Conservation (phyloP, 2,329 filamentous ascomycete species). For the Epichloe festucae region DNA sequence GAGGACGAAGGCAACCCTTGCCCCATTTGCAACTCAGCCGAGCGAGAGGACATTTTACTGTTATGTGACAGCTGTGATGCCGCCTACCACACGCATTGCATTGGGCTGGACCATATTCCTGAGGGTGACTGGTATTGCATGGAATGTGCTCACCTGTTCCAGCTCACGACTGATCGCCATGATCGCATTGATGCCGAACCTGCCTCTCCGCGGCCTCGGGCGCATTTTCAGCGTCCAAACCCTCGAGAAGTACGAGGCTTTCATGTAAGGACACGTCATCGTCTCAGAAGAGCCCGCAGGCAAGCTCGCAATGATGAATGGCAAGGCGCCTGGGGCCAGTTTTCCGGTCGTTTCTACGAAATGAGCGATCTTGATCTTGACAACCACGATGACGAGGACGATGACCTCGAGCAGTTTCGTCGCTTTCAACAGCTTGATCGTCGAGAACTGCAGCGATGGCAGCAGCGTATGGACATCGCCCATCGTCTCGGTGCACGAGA, state of each 20-base stretch:
- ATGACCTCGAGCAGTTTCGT: conserved; percentile 50
- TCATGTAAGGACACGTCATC: conserved; percentile 41
- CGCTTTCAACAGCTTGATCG: conserved; percentile 41
- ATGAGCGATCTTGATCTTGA: conserved; percentile 30
- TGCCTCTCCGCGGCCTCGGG: conserved; percentile 18
- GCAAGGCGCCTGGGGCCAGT: conserved; percentile 71
- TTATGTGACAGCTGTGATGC: conserved; percentile 87
- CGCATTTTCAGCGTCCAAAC: conserved; percentile 16
- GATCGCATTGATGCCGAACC: conserved; percentile 21
- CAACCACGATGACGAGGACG: conserved; percentile 46
- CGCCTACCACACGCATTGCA: conserved; percentile 83
- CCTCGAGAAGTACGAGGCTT: conserved; percentile 21
- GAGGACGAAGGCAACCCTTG: conserved; percentile 62
- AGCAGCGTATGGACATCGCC: conserved; percentile 71
- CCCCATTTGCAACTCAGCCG: conserved; percentile 67
- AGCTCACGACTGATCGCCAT: conserved; percentile 18
- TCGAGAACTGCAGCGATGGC: conserved; percentile 60
- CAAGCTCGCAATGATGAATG: conserved; percentile 68
- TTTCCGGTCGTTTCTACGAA: conserved; percentile 50
- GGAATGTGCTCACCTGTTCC: conserved; percentile 51
- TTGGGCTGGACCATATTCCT: conserved; percentile 68
- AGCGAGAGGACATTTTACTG: conserved; percentile 73
- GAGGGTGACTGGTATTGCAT: conserved; percentile 82
- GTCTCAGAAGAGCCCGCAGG: conserved; percentile 40
- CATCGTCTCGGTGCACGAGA: conserved; percentile 63